Evolutionary conservation across 371 early-diverging fungal species (phyloP).

Genomic region (Nematocida ironsii): DNA sequence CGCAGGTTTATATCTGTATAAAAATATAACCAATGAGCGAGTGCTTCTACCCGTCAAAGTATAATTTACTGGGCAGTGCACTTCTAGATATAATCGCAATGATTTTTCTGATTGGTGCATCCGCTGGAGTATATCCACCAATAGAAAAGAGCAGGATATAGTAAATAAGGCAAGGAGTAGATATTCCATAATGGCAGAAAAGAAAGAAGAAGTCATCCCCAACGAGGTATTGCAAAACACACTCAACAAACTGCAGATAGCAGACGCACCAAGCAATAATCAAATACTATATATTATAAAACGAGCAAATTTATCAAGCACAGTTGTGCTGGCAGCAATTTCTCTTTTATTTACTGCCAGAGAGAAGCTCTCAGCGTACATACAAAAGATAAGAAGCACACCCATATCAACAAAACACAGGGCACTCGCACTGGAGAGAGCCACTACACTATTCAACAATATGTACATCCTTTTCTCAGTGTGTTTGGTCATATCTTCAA

Average conservation of each 20-base stretch:
- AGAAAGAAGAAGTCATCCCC: constrained; percentile 25
- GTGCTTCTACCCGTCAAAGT: too few relatives aligned
- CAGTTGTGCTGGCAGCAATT: constrained; percentile 49
- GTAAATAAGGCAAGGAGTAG: background rate
- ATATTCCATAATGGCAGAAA: constrained; percentile 9
- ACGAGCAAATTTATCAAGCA: constrained; percentile 48
- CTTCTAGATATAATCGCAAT: too few relatives aligned
- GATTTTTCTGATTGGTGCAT: constrained; percentile 9
- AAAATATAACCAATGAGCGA: too few relatives aligned
- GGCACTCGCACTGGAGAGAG: constrained; percentile 2
- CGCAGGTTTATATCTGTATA: too few relatives aligned
- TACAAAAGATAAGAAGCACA: background rate
- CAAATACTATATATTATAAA: constrained; percentile 40
- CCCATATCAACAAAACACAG: background rate
- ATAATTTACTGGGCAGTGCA: too few relatives aligned
- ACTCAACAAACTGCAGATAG: constrained; percentile 30
- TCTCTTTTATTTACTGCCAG: constrained; percentile 32
- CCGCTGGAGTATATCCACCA: constrained; percentile 2
- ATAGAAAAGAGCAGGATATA: constrained; percentile 10
- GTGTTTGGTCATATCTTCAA: constrained; percentile 46
- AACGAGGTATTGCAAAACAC: constrained; percentile 45
- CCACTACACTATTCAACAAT: constrained; percentile 19
- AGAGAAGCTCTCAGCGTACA: constrained; percentile 42
- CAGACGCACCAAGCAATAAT: constrained; percentile 11
- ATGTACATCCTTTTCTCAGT: constrained; percentile 42